Evolutionary conservation across 169 alveolate genomes (phyloP).

Genomic region (Haemoproteus tartakovskyi): DNA sequence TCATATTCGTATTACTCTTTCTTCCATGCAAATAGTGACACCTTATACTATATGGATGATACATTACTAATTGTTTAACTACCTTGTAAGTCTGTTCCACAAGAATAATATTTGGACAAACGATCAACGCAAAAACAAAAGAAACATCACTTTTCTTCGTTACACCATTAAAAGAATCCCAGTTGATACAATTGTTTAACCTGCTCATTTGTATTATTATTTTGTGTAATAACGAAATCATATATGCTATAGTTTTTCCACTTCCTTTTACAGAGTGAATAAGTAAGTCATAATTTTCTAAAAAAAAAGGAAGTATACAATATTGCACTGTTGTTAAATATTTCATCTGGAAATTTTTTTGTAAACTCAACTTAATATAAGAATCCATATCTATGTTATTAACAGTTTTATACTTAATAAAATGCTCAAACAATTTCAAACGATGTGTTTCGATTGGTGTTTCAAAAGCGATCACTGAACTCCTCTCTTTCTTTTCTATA

Average conservation of each 20-base stretch:
- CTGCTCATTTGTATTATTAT: conserved; percentile 30
- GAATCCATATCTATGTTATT: conserved; percentile 12
- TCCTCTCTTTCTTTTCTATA: too few species aligned
- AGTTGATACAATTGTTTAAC: too few species aligned
- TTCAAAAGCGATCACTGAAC: too few species aligned
- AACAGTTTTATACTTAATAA: not conserved
- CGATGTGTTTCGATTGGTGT: too few species aligned
- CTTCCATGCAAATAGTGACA: conserved; percentile 59
- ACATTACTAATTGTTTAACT: conserved; percentile 35
- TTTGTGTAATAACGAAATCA: conserved; percentile 24
- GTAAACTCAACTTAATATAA: conserved; percentile 37
- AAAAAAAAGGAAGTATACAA: conserved; percentile 33
- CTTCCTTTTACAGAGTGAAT: conserved; percentile 31
- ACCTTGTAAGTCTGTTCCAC: conserved; percentile 41
- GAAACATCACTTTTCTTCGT: too few species aligned
- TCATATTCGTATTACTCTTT: conserved; percentile 56
- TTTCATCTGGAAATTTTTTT: conserved; percentile 30
- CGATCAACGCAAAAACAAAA: conserved; percentile 19
- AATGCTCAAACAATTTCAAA: too few species aligned
- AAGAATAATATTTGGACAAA: conserved; percentile 45
- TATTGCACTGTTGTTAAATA: conserved; percentile 48
- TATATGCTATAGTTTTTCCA: conserved; percentile 34
- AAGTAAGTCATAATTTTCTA: conserved; percentile 40
- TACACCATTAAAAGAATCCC: too few species aligned
- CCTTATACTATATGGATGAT: conserved; percentile 35